A percentile compares a stretch with the other conserved stretches of the same genome.
These are phyloP conservation scores for Termitomyces sp. DNA, from an alignment of 768 basidiomycete species.

Conservation along the genomic window DNA sequence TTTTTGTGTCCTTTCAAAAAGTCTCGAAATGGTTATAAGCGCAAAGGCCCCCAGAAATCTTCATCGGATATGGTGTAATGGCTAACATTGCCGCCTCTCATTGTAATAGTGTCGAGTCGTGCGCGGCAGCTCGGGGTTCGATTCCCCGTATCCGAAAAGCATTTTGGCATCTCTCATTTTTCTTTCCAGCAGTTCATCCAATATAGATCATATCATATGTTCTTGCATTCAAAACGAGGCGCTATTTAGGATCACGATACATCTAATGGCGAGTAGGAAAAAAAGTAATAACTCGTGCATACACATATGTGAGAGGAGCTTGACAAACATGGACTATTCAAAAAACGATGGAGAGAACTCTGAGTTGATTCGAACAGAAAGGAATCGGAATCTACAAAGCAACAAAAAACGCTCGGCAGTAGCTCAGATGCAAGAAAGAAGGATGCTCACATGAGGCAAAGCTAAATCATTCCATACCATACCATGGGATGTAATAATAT, in stretches of 20 bases:
- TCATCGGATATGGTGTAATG: conserved; percentile 55
- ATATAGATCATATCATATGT: background rate
- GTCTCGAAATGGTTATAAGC: no score
- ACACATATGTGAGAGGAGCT: background rate
- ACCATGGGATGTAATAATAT: background rate
- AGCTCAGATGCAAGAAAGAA: background rate
- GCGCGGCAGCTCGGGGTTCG: conserved; percentile 53
- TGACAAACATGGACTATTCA: background rate
- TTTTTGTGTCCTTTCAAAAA: background rate
- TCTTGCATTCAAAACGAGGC: background rate
- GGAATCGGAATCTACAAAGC: background rate
- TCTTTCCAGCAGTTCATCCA: no score
- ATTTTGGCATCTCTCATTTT: no score
- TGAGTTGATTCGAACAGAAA: background rate
- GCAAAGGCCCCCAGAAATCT: no score
- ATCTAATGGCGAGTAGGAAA: background rate
- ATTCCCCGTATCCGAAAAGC: conserved; percentile 43
- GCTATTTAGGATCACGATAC: background rate
- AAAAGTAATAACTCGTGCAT: background rate
- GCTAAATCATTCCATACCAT: background rate
- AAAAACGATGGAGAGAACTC: background rate
- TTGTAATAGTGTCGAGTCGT: background rate
- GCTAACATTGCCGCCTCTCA: conserved; percentile 59
- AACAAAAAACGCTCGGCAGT: background rate
- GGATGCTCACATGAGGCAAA: background rate